Percentiles rank a stretch among this genome's conserved stretches.
phyloP scores from a whole-genome alignment of 768 basidiomycete genomes.

The Rhizopogon vinicolor region DNA sequence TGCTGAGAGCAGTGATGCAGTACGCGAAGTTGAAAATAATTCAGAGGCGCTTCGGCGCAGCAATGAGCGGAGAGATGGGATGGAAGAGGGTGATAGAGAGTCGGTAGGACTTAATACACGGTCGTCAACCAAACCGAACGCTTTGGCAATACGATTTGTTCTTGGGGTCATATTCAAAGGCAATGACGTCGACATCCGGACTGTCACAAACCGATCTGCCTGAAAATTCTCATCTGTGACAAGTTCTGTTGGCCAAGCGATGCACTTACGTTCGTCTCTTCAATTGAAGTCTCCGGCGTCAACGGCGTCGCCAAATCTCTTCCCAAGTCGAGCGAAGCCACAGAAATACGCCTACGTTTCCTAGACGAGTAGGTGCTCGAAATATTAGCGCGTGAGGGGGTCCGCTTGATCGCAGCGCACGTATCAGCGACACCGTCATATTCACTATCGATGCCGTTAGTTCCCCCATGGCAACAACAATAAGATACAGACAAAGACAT shows the following conservation, averaged over 20 bases:
- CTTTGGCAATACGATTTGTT: constrained; percentile 59
- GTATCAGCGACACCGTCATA: constrained; percentile 17
- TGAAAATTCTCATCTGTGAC: constrained; percentile 16
- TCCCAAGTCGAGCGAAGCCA: constrained; percentile 33
- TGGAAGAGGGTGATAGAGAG: constrained; percentile 24
- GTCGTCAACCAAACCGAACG: constrained; percentile 56
- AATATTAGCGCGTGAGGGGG: constrained; percentile 31
- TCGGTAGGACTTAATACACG: constrained; percentile 51
- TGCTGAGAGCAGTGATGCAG: constrained; percentile 41
- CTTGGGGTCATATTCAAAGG: constrained; percentile 63
- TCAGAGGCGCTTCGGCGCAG: constrained; percentile 50
- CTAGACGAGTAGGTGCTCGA: constrained; percentile 35
- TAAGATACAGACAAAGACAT: constrained; percentile 28
- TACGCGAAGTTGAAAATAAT: constrained; percentile 36
- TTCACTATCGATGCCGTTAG: not conserved
- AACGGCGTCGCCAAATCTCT: constrained; percentile 24
- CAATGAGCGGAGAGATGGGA: constrained; percentile 39
- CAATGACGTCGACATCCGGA: constrained; percentile 42
- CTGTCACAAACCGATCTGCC: constrained; percentile 61
- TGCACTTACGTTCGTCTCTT: constrained; percentile 25
- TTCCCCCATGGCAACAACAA: not conserved
- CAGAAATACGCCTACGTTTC: constrained; percentile 40
- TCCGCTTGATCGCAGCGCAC: constrained; percentile 30
- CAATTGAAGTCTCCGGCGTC: constrained; percentile 13
- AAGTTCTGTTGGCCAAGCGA: not conserved